Evolutionary conservation across 2,329 filamentous ascomycete genomes (phyloP).

Genomic region (Colletotrichum sp.): DNA sequence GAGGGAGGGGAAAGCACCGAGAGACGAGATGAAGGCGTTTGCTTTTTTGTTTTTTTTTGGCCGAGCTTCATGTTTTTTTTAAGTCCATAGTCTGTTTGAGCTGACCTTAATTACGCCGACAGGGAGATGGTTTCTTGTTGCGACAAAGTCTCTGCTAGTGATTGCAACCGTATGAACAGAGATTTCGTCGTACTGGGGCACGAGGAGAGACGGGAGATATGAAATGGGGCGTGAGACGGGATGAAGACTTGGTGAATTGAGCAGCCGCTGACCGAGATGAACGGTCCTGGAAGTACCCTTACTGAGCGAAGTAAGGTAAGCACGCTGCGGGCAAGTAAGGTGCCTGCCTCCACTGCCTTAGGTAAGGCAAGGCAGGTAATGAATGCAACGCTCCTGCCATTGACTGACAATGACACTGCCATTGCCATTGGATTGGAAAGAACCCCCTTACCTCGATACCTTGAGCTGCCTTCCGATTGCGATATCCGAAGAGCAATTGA

Average conservation of each 20-base stretch:
- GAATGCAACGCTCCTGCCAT: not conserved
- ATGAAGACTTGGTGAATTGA: not conserved
- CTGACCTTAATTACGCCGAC: not conserved
- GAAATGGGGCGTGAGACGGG: not conserved
- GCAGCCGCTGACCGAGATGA: not conserved
- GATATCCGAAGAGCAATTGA: not conserved
- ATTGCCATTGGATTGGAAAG: not conserved
- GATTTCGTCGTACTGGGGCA: not conserved
- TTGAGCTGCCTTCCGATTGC: not conserved
- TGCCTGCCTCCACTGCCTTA: not conserved
- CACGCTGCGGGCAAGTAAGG: not conserved
- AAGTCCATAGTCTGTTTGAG: not conserved
- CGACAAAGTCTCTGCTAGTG: not conserved
- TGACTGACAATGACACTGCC: not conserved
- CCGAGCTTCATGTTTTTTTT: not conserved
- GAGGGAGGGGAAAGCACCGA: not conserved
- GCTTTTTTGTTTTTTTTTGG: not conserved
- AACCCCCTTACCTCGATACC: not conserved
- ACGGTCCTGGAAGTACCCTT: not conserved
- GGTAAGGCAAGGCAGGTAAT: not conserved
- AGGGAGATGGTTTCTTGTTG: conserved; percentile 19
- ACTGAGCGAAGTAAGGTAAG: not conserved
- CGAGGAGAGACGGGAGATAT: not conserved
- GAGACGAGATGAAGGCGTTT: conserved; percentile 11
- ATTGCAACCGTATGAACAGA: not conserved